These are phyloP conservation scores for Tolypocladium tropicale DNA, from an alignment of 2,329 filamentous ascomycete genomes.

Conservation along the genomic window DNA sequence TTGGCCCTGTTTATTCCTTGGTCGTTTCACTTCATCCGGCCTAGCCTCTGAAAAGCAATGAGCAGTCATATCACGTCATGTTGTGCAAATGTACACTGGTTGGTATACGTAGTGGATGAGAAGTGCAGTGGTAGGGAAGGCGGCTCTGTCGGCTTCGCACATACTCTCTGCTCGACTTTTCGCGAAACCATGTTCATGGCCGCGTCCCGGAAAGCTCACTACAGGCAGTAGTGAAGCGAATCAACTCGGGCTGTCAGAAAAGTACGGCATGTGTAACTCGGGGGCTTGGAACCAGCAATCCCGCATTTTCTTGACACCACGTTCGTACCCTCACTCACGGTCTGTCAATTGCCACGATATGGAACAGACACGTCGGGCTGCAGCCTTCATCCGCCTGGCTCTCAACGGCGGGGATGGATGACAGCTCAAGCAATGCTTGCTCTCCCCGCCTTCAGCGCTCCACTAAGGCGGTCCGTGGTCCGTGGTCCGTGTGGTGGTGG, in stretches of 20 bases:
- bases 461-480: background rate
- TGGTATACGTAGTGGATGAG: background rate
- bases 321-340: background rate
- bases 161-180: background rate
- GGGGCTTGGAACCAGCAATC: background rate
- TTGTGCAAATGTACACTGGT: too few relatives aligned
- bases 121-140: background rate
- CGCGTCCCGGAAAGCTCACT: background rate
- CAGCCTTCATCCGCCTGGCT: background rate
- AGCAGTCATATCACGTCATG: background rate
- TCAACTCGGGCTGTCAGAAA: background rate
- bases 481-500: background rate
- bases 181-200: background rate
- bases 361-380: background rate
- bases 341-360: background rate
- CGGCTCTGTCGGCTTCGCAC: background rate
- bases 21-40: background rate
- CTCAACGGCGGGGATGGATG: background rate
- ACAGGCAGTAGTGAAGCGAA: too few relatives aligned
- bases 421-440: background rate
- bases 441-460: background rate
- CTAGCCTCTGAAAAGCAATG: background rate
- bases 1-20: background rate
- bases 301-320: background rate
- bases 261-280: background rate